These are phyloP conservation scores for Prinsepia uniflora DNA, from an alignment of 306 rosid species.

Conservation along the genomic window DNA sequence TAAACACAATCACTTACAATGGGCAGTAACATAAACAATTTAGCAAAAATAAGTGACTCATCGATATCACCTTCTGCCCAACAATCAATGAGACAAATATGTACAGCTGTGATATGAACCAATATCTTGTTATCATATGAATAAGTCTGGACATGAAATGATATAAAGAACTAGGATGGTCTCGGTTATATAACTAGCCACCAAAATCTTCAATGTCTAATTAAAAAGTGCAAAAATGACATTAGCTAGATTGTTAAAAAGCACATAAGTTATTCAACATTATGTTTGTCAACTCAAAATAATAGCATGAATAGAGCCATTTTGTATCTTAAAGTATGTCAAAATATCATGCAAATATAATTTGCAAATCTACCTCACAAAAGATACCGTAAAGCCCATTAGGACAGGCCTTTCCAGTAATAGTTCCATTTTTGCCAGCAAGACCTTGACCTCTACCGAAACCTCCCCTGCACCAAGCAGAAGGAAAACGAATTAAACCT, in stretches of 20 bases:
- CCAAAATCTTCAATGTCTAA: neutral
- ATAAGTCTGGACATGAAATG: neutral
- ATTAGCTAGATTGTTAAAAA: slow-evolving; percentile 5
- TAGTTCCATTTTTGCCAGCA: slow-evolving; percentile 76
- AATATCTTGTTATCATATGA: neutral
- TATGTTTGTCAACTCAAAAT: neutral
- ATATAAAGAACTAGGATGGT: neutral
- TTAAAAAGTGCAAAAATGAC: slow-evolving; percentile 1
- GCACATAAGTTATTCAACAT: neutral
- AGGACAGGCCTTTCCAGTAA: slow-evolving; percentile 81
- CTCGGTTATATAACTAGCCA: neutral
- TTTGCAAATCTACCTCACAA: slow-evolving; percentile 61
- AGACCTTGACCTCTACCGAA: slow-evolving; percentile 75
- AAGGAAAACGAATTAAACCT: slow-evolving; percentile 3
- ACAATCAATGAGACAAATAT: neutral
- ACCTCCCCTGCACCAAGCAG: slow-evolving; percentile 67
- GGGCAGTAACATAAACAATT: neutral
- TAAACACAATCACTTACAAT: neutral
- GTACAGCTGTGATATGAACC: neutral
- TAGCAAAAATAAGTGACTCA: neutral
- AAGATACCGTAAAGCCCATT: slow-evolving; percentile 83
- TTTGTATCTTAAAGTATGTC: neutral
- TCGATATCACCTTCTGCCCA: neutral
- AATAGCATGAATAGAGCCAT: neutral
- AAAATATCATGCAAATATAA: slow-evolving; percentile 12